Base-by-base conservation (phyloP, 1,139 yeast species). In the Geotrichum phurueaensis region DNA sequence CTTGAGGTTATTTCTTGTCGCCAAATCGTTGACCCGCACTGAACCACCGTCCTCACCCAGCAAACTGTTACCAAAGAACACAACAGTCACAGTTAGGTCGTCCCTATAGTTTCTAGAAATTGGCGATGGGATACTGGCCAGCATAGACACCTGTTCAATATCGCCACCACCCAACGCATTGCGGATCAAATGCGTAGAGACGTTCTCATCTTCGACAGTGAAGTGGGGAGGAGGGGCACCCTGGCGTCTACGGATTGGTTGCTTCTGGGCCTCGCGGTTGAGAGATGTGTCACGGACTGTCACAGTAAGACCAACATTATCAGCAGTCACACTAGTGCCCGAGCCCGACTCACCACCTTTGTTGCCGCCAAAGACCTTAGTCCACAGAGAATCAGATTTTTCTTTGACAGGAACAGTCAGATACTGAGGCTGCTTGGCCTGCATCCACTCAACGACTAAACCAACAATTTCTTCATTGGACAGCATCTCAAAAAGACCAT, bases 401-500 rank as follows among this genome's bases (percentile, higher is more conserved):
- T 49, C 50, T 25, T 61, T 59, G 39, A 61, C 50, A 18, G 65
- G 60, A 47, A 65, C 51, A 56, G 60, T 64, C 36, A 81, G 73
- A 51, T 77, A 78, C 60, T 83, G 81, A 1, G 87, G 81, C 65
- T 85, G 84, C 68, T 86, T 85, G 65, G 81, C 80, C 68, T 89
- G 92, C 84, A 91, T 86, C 99, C 99, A 94, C 71, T 87, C 87
- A n/a, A 90, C 96, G n/a, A 94, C 98, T 52, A 94, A 78, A 3
- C 94, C 92, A 15, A 91, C 94, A 61, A 94, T 91, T 71, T 94
- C 97, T 70, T 90, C 97, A 72, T 92, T 91, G 22, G 94, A 83
- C 62, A 94, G 80, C 84, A 92, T 82, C 73, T 94, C 99, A 73
- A 87, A 94, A 58, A 94, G 78, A 0, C 99, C 99, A 75, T 94